A percentile compares a stretch with the other conserved stretches of the same genome.
phyloP scores from a whole-genome alignment of 2,329 filamentous ascomycete species.

The Curvularia eragrostidis region DNA sequence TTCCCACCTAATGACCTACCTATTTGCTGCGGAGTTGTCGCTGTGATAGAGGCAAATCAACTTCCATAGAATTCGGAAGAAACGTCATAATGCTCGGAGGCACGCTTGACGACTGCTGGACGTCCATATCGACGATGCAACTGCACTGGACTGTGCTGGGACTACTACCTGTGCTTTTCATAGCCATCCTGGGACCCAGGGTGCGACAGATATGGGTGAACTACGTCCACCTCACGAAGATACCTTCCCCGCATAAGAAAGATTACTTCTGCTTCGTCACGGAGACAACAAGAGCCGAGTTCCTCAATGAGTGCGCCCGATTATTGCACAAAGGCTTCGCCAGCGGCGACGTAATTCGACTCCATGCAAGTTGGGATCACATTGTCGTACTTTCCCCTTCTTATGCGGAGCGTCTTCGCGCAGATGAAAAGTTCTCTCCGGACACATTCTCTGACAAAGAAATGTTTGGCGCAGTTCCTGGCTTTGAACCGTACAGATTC shows the following conservation, averaged over 20 bases:
- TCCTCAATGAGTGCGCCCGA: constrained; percentile 7
- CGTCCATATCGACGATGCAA: constrained; percentile 1
- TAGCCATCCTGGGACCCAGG: constrained; percentile 6
- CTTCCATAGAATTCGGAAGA: constrained; percentile 1
- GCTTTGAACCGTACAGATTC: constrained; percentile 9
- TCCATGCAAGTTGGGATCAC: constrained; percentile 9
- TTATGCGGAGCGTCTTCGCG: constrained; percentile 7
- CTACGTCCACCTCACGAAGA: constrained; percentile 5
- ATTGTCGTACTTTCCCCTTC: constrained; percentile 6
- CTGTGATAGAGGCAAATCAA: constrained; percentile 2
- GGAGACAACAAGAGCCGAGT: constrained; percentile 5
- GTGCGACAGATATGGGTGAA: constrained; percentile 9
- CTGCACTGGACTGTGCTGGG: constrained; percentile 7
- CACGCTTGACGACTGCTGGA: constrained; percentile 6
- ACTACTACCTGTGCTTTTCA: constrained; percentile 8
- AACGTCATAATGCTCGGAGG: constrained; percentile 3
- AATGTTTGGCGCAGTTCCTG: constrained; percentile 7
- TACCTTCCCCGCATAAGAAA: constrained; percentile 6
- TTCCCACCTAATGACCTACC: constrained; percentile 1
- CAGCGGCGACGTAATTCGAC: constrained; percentile 6
- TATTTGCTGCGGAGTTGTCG: constrained; percentile 2
- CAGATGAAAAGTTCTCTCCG: constrained; percentile 8
- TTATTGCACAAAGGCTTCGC: constrained; percentile 8
- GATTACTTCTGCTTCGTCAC: constrained; percentile 7
- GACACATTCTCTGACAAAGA: constrained; percentile 7